A percentile compares a stretch with the other conserved stretches of the same genome.
Conservation (phyloP, 306 rosid species). For the Fragaria nilgerrensis region DNA sequence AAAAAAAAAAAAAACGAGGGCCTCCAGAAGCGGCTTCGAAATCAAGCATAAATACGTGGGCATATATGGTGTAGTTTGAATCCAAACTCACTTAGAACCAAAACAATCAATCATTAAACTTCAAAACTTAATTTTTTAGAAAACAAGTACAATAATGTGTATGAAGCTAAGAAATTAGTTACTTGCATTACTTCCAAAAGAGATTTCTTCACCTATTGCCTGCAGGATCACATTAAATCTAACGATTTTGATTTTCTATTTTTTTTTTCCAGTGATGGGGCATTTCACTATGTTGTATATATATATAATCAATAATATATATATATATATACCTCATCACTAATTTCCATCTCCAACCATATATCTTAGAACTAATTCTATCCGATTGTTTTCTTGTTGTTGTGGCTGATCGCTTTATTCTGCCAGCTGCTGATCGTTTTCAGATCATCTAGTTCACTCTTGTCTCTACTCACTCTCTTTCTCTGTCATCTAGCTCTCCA, state of each 20-base stretch:
- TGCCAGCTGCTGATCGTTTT: constrained; percentile 42
- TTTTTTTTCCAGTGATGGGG: not conserved
- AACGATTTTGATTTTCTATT: not conserved
- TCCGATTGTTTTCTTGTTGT: constrained; percentile 28
- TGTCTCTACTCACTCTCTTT: constrained; percentile 17
- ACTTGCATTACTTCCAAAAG: not conserved
- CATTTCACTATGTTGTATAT: not conserved
- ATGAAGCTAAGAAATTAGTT: not conserved
- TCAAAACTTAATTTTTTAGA: not conserved
- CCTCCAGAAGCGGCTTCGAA: not conserved
- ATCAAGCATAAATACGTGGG: not conserved
- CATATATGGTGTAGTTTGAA: not conserved
- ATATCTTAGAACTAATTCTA: constrained; percentile 18
- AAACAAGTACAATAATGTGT: not conserved
- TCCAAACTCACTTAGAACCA: not conserved
- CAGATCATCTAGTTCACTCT: constrained; percentile 35
- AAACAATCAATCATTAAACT: not conserved
- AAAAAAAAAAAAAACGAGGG: too few species aligned
- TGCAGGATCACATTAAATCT: not conserved
- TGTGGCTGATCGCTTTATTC: constrained; percentile 31
- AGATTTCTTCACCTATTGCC: not conserved
- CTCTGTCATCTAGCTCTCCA: constrained; percentile 4
- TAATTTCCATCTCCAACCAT: constrained; percentile 29
- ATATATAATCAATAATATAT: not conserved
- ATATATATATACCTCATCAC: constrained; percentile 7